Conservation (phyloP, 192 early-diverging fungal species). For the Dissophora globulifera region DNA sequence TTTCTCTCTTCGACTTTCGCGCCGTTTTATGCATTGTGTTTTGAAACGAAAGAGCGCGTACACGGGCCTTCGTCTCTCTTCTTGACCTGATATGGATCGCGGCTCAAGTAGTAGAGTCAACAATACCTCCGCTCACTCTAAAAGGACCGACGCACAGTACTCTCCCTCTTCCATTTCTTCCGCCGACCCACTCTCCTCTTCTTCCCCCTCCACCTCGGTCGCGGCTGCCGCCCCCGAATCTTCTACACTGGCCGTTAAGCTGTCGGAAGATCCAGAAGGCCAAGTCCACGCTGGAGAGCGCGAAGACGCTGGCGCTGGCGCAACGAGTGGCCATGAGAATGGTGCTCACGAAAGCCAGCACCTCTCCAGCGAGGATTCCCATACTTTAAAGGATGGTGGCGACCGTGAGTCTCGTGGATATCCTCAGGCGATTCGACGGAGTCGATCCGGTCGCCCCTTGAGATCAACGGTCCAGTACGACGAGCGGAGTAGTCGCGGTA, state of each 20-base stretch:
- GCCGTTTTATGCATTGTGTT: conserved; percentile 11
- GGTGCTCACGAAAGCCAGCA: conserved; percentile 1
- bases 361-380: not conserved
- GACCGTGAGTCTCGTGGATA: not conserved
- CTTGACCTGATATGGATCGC: conserved; percentile 30
- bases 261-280: conserved; percentile 33
- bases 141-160: too few species aligned
- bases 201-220: conserved; percentile 26
- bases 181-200: conserved; percentile 1
- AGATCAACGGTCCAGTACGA: conserved; percentile 40
- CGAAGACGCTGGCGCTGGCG: too few species aligned
- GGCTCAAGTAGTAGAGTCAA: conserved; percentile 16
- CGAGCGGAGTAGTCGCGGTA: conserved; percentile 24
- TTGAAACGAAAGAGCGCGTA: conserved; percentile 9
- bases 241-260: conserved; percentile 41
- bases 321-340: not conserved
- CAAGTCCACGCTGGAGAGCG: conserved; percentile 10
- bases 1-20: too few species aligned
- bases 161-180: not conserved
- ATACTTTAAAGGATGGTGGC: conserved; percentile 6
- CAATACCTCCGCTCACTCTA: conserved; percentile 15
- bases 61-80: conserved; percentile 25
- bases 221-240: conserved; percentile 45
- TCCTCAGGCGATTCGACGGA: conserved; percentile 14
- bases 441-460: conserved; percentile 28